A percentile compares a stretch with the other conserved stretches of the same genome.
Conservation (phyloP, 495 filamentous ascomycete species). For the Podospora australis region DNA sequence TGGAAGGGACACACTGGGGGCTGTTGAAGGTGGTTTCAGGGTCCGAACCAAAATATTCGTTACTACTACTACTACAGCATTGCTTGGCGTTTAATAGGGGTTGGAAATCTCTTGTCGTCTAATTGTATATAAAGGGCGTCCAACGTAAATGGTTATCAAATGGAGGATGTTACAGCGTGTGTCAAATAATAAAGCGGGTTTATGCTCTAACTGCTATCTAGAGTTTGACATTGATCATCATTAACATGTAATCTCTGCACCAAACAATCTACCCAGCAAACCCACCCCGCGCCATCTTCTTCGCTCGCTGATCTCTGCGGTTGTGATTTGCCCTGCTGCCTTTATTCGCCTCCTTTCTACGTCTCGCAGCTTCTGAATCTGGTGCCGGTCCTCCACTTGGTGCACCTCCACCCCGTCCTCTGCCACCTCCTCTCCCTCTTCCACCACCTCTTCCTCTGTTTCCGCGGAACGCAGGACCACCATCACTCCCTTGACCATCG, state of each 20-base stretch:
- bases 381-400: conserved; percentile 43
- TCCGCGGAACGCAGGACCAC: conserved; percentile 4
- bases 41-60: too few species aligned
- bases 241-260: not conserved
- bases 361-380: conserved; percentile 45
- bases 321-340: conserved; percentile 57
- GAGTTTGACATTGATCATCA: not conserved
- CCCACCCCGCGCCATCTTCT: conserved; percentile 66
- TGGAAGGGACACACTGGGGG: too few species aligned
- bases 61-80: too few species aligned
- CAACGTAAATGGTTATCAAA: too few species aligned
- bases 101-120: not conserved
- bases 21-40: too few species aligned
- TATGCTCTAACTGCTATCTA: too few species aligned
- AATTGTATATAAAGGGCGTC: not conserved
- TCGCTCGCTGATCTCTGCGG: conserved; percentile 65
- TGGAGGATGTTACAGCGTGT: too few species aligned
- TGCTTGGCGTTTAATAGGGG: too few species aligned
- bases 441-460: conserved; percentile 33
- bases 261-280: conserved; percentile 34
- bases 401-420: conserved; percentile 50
- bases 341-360: conserved; percentile 61
- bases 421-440: conserved; percentile 40
- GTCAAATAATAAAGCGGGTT: too few species aligned
- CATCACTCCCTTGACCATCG: conserved; percentile 39